Evolutionary conservation across 768 basidiomycete genomes (phyloP), one percentile per base, ranked within the genome.

Genomic region (Panaeolus cyanescens): DNA sequence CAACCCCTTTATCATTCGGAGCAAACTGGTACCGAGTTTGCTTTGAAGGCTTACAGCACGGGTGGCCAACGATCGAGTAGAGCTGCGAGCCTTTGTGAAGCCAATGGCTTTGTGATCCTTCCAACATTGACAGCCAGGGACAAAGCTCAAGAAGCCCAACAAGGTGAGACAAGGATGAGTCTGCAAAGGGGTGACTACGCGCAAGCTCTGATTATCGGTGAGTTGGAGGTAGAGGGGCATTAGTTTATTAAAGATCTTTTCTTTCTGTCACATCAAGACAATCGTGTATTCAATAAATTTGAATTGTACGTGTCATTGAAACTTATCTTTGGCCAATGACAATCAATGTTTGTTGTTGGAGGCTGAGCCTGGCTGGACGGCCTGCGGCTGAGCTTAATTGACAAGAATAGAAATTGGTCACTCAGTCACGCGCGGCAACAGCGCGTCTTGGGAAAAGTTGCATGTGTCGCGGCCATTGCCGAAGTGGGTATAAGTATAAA

Each of bases 41-140:
- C 74, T 30, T 76, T 93, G 58, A 79, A 79, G 59, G 94, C 92
- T 2, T 84, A 79, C 64, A 93, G 89, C 58, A 96, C 94, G 0
- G 94, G 95, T 22, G 92, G 93, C 0, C 95, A 96, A 70, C 79
- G 93, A 5, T 94, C 93, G 17, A 92, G 90, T 67, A 80, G 92
- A 22, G 88, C 90, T 4, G 89, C 89, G 12, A 95, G 93, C 65
- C 68, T 96, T 54, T 87, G 83, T 39, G 89, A 89, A 1, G 92
- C 93, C 15, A 95, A 95, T 70, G 93, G 87, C 1, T 75, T 96
- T 40, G 85, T 91, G 0, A 80, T 88, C 20, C 70, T 95, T 20
- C 93, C 93, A 2, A 71, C 78, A 32, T 63, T 72, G 15, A 13
- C 12, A 12, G 15, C 9, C 15, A 8, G 17, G 15, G 45, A 50